Evolutionary conservation across 306 rosid genomes (phyloP).

Genomic region (Quercus robur): DNA sequence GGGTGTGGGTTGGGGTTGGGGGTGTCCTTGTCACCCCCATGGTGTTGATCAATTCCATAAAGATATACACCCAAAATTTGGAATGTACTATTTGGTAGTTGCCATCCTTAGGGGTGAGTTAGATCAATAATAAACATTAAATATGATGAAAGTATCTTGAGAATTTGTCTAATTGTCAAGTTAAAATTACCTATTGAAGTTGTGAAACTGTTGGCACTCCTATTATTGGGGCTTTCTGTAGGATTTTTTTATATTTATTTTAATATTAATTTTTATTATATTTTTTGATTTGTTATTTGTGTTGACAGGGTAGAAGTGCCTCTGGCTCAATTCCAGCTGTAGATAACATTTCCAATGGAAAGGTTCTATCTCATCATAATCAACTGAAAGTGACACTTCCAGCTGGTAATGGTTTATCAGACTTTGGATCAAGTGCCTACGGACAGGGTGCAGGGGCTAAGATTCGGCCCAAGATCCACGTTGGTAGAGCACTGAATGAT

Average conservation of each 20-base stretch:
- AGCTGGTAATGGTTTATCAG: conserved; percentile 47
- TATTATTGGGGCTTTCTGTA: not conserved
- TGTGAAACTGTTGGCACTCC: not conserved
- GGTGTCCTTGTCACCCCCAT: not conserved
- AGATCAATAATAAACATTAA: not conserved
- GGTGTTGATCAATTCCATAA: not conserved
- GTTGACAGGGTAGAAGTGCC: conserved; percentile 47
- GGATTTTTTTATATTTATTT: not conserved
- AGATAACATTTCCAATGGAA: conserved; percentile 51
- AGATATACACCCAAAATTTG: not conserved
- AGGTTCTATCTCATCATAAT: conserved; percentile 39
- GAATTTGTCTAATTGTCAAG: not conserved
- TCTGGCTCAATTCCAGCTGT: conserved; percentile 41
- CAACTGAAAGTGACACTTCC: conserved; percentile 46
- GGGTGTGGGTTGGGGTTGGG: not conserved
- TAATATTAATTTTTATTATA: not conserved
- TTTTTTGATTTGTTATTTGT: not conserved
- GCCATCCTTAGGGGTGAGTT: not conserved
- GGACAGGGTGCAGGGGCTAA: conserved; percentile 49
- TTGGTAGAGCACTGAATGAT: conserved; percentile 41
- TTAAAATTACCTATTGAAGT: not conserved
- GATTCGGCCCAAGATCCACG: conserved; percentile 49
- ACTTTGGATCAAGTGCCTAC: conserved; percentile 49
- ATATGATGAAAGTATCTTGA: not conserved
- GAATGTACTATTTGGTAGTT: not conserved